Evolutionary conservation across 2,329 filamentous ascomycete genomes (phyloP), one percentile per base, ranked within the genome.

Genomic region (Beauveria bassiana): DNA sequence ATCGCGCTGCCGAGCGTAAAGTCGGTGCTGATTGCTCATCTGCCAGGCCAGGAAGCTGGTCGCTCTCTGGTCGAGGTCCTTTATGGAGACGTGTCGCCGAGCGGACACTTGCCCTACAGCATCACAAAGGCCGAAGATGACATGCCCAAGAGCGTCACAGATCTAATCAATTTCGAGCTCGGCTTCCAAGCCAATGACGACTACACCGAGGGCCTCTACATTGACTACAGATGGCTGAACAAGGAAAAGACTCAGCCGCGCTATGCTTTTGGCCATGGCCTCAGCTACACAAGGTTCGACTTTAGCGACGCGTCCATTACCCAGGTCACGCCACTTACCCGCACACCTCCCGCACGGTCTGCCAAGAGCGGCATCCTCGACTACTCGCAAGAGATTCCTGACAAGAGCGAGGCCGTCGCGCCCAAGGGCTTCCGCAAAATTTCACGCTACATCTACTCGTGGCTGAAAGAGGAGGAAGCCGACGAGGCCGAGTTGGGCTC

Each of bases 141-240:
- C 71, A 95, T 95, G 67, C 93, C 93, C 0, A 82, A 85, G 0
- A 75, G 74, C 45, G 71, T 78, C 2, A 72, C 71, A 5, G 63
- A 73, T 3, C 65, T 78, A 8, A 72, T 74, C n/a, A 77, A 85
- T 54, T 84, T 88, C 0, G 70, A 67, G 4, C 67, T 73, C 8
- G 45, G 69, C 0, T 89, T 90, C 18, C 76, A 89, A 1, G 90
- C 91, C 0, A 91, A 96, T 70, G 90, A 96, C 67, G 86, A 91
- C 65, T 96, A 95, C 71, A 81, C 80, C 1, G 91, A 96, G 70
- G 91, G 91, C 0, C 75, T 96, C 0, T 93, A 93, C 70, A 86
- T 96, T 66, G 93, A 97, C 77, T 96, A 97, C 75, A 87, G 92
- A 14, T 84, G 93, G 73, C 93, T 97, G 67, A 92, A 96, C 77